Percentiles rank a stretch among this genome's conserved stretches.
Conservation (phyloP, 345 rosid species). For the Bruguiera gymnorhiza region DNA sequence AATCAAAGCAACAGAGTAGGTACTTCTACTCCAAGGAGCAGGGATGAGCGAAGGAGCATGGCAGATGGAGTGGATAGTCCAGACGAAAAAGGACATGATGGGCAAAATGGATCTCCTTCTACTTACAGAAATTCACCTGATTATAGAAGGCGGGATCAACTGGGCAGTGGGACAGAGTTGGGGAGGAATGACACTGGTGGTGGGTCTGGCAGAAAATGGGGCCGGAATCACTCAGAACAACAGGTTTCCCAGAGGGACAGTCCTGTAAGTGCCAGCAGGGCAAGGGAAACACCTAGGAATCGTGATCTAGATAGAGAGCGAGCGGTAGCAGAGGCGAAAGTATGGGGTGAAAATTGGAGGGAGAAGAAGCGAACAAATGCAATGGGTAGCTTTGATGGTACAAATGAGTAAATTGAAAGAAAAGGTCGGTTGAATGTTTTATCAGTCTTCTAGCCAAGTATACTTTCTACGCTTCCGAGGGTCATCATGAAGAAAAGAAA, state of each 20-base stretch:
- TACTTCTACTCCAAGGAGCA: slow-evolving; percentile 57
- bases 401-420: slow-evolving; percentile 47
- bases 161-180: slow-evolving; percentile 47
- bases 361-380: slow-evolving; percentile 73
- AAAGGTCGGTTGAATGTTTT: neutral
- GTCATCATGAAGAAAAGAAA: slow-evolving; percentile 11
- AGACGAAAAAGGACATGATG: slow-evolving; percentile 25
- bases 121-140: slow-evolving; percentile 80
- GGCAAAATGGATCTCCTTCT: slow-evolving; percentile 61
- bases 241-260: slow-evolving; percentile 63
- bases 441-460: slow-evolving; percentile 11
- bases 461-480: slow-evolving; percentile 24
- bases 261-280: slow-evolving; percentile 59
- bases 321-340: slow-evolving; percentile 96
- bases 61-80: slow-evolving; percentile 80
- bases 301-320: slow-evolving; percentile 89
- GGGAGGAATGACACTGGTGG: slow-evolving; percentile 62
- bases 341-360: slow-evolving; percentile 99
- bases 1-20: slow-evolving; percentile 65
- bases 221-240: slow-evolving; percentile 53
- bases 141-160: slow-evolving; percentile 55
- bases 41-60: slow-evolving; percentile 58
- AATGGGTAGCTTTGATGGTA: slow-evolving; percentile 67
- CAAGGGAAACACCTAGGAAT: slow-evolving; percentile 34
- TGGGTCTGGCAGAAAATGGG: slow-evolving; percentile 86